phyloP scores from a whole-genome alignment of 345 rosid species.

The Diplotaxis tenuifolia region DNA sequence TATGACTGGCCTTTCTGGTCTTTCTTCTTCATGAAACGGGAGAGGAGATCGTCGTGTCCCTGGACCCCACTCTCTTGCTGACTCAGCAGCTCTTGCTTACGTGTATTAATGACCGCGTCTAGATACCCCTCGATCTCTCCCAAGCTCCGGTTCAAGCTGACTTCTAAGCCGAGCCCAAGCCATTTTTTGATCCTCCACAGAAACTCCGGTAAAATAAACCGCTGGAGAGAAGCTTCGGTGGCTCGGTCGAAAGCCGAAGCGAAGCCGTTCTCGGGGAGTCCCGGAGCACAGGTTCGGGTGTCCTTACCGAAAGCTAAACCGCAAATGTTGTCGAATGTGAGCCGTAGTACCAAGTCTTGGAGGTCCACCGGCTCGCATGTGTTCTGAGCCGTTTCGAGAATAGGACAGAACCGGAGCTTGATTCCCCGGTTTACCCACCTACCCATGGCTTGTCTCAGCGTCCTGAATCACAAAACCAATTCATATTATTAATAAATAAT shows the following conservation, averaged over 20 bases:
- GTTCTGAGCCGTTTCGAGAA: slow-evolving; percentile 65
- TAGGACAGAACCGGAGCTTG: slow-evolving; percentile 64
- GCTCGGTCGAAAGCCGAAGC: slow-evolving; percentile 87
- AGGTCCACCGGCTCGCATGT: slow-evolving; percentile 63
- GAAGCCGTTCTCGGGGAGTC: slow-evolving; percentile 71
- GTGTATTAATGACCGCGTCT: slow-evolving; percentile 56
- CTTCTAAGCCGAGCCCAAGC: slow-evolving; percentile 86
- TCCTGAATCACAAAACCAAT: slow-evolving; percentile 39
- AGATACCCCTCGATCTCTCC: slow-evolving; percentile 62
- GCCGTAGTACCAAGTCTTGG: slow-evolving; percentile 83
- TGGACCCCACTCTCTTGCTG: slow-evolving; percentile 53
- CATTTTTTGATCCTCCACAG: slow-evolving; percentile 81
- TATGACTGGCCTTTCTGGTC: slow-evolving; percentile 64
- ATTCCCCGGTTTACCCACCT: slow-evolving; percentile 89
- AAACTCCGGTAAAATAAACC: slow-evolving; percentile 79
- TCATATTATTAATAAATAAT: not conserved
- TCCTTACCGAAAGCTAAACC: slow-evolving; percentile 95
- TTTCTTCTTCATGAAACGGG: slow-evolving; percentile 88
- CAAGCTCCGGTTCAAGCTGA: slow-evolving; percentile 72
- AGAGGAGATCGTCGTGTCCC: slow-evolving; percentile 78
- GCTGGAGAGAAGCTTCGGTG: slow-evolving; percentile 87
- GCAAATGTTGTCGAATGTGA: slow-evolving; percentile 92
- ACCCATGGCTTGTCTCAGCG: slow-evolving; percentile 96
- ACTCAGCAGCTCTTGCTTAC: slow-evolving; percentile 66
- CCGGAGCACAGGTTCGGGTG: slow-evolving; percentile 74